Evolutionary conservation across 73 alveolate genomes (phyloP).

Genomic region (Paramecium octaurelia): DNA sequence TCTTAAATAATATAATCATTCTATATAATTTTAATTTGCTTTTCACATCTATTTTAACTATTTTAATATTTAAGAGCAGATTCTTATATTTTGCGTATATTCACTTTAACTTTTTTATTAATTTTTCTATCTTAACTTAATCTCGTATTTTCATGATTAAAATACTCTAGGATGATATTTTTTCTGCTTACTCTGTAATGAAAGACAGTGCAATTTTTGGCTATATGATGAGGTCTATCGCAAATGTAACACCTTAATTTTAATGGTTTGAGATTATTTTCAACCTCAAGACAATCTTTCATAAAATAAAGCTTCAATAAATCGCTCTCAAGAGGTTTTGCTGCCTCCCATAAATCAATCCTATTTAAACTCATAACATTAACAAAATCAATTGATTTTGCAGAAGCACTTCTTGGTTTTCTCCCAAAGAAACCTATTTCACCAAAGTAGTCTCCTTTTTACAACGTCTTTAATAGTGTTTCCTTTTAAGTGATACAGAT

Average conservation of each 20-base stretch:
- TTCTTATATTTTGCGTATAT: not conserved
- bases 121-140: not conserved
- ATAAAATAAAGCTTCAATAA: not conserved
- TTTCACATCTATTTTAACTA: not conserved
- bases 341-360: conserved; percentile 29
- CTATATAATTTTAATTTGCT: not conserved
- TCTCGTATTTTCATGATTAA: not conserved
- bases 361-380: not conserved
- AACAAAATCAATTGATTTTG: conserved; percentile 63
- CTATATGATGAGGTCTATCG: conserved; percentile 42
- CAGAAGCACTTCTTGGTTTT: conserved; percentile 62
- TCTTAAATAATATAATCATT: not conserved
- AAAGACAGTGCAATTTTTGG: not conserved
- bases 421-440: conserved; percentile 73
- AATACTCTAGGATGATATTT: not conserved
- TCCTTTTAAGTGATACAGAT: conserved; percentile 12
- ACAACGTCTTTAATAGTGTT: not conserved
- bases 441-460: conserved; percentile 70
- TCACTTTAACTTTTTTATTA: not conserved
- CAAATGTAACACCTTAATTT: conserved; percentile 24
- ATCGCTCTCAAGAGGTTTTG: not conserved
- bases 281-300: not conserved
- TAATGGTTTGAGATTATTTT: conserved; percentile 40
- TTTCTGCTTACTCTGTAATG: not conserved
- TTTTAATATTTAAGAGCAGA: not conserved